These are phyloP conservation scores for Puccinia triticina DNA, from an alignment of 1,284 basidiomycete genomes.

Conservation along the genomic window DNA sequence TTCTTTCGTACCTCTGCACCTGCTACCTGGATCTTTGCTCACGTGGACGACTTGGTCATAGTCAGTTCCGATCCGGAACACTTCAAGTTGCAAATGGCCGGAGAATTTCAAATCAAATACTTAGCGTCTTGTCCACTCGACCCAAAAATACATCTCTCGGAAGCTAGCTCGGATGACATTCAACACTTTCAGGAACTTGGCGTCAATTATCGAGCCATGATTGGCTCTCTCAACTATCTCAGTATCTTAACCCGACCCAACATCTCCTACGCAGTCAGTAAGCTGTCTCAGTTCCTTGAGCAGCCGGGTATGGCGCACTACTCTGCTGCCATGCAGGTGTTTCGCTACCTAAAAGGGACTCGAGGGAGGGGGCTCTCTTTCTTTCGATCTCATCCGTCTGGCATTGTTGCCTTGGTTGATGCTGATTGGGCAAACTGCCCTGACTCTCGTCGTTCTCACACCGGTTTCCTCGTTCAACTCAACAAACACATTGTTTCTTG, in stretches of 20 bases:
- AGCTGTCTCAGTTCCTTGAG: neutral
- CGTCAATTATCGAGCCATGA: neutral
- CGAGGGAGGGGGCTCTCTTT: neutral
- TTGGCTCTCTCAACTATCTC: conserved; percentile 7
- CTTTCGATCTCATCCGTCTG: neutral
- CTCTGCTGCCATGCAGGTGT: too few species aligned
- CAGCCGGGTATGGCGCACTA: too few species aligned
- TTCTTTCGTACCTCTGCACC: too few species aligned
- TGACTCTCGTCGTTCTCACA: neutral
- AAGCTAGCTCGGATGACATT: neutral
- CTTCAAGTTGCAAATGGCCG: too few species aligned
- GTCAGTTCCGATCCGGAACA: too few species aligned
- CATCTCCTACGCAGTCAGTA: too few species aligned
- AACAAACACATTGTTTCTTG: too few species aligned
- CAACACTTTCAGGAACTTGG: neutral
- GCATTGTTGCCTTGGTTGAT: neutral
- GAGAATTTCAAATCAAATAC: too few species aligned
- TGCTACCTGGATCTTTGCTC: too few species aligned
- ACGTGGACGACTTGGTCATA: too few species aligned
- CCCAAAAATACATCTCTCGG: too few species aligned
- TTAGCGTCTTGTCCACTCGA: neutral
- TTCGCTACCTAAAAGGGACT: neutral
- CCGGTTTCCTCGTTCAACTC: neutral
- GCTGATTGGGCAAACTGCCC: neutral
- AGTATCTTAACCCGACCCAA: too few species aligned